A percentile compares a stretch with the other conserved stretches of the same genome.
Conservation (phyloP, 257 asterid species). For the Przewalskia tangutica region DNA sequence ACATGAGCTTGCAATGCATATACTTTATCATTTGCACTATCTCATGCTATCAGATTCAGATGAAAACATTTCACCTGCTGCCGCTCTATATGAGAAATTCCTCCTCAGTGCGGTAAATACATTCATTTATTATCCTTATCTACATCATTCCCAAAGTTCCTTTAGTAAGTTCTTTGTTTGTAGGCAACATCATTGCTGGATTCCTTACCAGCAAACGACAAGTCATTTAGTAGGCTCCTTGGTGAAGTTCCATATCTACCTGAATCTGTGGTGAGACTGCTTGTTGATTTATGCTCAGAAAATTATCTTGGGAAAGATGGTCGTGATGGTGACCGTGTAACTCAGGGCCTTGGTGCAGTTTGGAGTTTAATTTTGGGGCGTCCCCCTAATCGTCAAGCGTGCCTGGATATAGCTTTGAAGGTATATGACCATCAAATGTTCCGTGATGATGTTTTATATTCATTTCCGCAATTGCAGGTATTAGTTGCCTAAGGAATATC, state of each 20-base stretch:
- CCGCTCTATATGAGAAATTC: slow-evolving; percentile 63
- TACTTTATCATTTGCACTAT: slow-evolving; percentile 73
- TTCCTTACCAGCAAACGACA: slow-evolving; percentile 83
- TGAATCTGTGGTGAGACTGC: slow-evolving; percentile 64
- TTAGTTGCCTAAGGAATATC: not conserved
- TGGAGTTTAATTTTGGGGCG: slow-evolving; percentile 90
- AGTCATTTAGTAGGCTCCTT: slow-evolving; percentile 88
- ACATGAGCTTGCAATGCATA: slow-evolving; percentile 84
- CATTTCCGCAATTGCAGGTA: not conserved
- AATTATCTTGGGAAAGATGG: slow-evolving; percentile 41
- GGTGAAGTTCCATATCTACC: slow-evolving; percentile 88
- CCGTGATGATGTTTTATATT: slow-evolving; percentile 7
- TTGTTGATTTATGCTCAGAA: slow-evolving; percentile 66
- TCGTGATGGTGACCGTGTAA: slow-evolving; percentile 80
- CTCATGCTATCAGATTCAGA: slow-evolving; percentile 52
- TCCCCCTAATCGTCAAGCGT: slow-evolving; percentile 75
- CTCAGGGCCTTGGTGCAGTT: slow-evolving; percentile 94
- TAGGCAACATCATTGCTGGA: slow-evolving; percentile 72
- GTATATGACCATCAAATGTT: slow-evolving; percentile 26
- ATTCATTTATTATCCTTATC: slow-evolving; percentile 10
- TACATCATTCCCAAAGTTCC: slow-evolving; percentile 1
- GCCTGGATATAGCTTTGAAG: slow-evolving; percentile 89
- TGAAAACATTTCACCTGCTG: slow-evolving; percentile 40
- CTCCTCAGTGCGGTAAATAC: slow-evolving; percentile 76
- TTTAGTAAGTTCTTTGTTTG: slow-evolving; percentile 27